Evolutionary conservation across 2,329 filamentous ascomycete genomes (phyloP).

Genomic region (Penicillium capsulatum): DNA sequence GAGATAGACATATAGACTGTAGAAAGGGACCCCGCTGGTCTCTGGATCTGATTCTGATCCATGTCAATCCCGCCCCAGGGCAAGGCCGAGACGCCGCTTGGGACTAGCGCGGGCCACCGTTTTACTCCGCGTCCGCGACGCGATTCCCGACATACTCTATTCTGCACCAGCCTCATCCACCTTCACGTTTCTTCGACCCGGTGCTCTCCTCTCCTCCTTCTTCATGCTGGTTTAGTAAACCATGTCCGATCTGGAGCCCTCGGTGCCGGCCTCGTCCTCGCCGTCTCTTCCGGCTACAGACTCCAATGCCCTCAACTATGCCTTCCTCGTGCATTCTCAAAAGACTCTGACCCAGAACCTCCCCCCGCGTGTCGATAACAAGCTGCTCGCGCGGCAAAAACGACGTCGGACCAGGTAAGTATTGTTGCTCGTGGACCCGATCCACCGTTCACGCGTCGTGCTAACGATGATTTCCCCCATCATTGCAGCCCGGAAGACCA

Average conservation of each 20-base stretch:
- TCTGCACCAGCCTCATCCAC: slow-evolving; percentile 19
- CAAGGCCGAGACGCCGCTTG: not conserved
- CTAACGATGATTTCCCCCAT: slow-evolving; percentile 12
- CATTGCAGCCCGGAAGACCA: slow-evolving; percentile 76
- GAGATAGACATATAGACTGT: not conserved
- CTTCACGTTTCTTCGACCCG: slow-evolving; percentile 10
- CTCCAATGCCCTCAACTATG: slow-evolving; percentile 41
- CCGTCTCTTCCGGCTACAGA: slow-evolving; percentile 32
- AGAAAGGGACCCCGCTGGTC: no score
- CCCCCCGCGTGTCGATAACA: slow-evolving; percentile 57
- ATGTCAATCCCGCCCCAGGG: no score
- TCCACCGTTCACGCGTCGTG: slow-evolving; percentile 10
- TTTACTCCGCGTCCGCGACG: slow-evolving; percentile 34
- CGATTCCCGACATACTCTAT: slow-evolving; percentile 27
- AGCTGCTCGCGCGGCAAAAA: slow-evolving; percentile 57
- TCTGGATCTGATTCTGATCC: no score
- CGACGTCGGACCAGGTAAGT: slow-evolving; percentile 58
- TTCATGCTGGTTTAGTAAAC: slow-evolving; percentile 17
- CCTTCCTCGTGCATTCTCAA: slow-evolving; percentile 59
- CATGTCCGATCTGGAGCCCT: slow-evolving; percentile 37
- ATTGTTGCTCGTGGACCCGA: not conserved
- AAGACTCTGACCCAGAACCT: slow-evolving; percentile 54
- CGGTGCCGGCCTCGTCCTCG: slow-evolving; percentile 33
- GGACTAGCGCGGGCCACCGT: slow-evolving; percentile 28
- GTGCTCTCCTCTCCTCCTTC: slow-evolving; percentile 5